These are phyloP conservation scores for Diaporthe vexans DNA, from an alignment of 2,329 filamentous ascomycete genomes.

Conservation along the genomic window DNA sequence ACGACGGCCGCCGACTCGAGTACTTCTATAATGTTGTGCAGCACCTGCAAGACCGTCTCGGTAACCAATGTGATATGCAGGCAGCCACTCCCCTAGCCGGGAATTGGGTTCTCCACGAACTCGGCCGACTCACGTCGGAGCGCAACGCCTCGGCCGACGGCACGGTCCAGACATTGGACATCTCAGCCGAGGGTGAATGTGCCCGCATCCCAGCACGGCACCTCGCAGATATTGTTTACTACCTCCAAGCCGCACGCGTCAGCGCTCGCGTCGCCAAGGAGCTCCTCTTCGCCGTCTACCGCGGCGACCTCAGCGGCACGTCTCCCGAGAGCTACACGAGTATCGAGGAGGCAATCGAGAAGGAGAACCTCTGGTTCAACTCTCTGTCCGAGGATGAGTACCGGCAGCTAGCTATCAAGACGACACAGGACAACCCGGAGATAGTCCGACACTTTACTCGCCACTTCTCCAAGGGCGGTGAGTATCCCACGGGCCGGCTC, in stretches of 20 bases:
- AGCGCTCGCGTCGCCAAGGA: conserved; percentile 71
- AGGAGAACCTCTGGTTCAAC: conserved; percentile 67
- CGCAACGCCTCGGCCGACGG: conserved; percentile 45
- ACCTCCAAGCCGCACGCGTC: conserved; percentile 64
- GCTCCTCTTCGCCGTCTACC: conserved; percentile 66
- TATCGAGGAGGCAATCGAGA: conserved; percentile 61
- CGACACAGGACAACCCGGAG: conserved; percentile 62
- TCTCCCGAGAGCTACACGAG: conserved; percentile 49
- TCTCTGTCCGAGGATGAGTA: conserved; percentile 66
- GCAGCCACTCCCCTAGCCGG: conserved; percentile 64
- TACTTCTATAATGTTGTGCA: conserved; percentile 82
- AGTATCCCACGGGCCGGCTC: conserved; percentile 69
- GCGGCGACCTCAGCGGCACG: conserved; percentile 54
- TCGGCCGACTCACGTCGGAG: conserved; percentile 76
- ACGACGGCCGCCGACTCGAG: conserved; percentile 83
- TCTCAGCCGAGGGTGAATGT: conserved; percentile 62
- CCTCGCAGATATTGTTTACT: conserved; percentile 65
- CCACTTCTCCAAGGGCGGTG: conserved; percentile 48
- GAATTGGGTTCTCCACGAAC: conserved; percentile 82
- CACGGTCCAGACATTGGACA: conserved; percentile 44
- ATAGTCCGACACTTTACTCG: conserved; percentile 59
- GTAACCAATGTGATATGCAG: conserved; percentile 43
- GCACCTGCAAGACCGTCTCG: conserved; percentile 53
- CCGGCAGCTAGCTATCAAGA: conserved; percentile 58
- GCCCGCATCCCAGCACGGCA: conserved; percentile 59